These are phyloP conservation scores for Stachybotrys elegans DNA, from an alignment of 2,329 filamentous ascomycete species.

Conservation along the genomic window DNA sequence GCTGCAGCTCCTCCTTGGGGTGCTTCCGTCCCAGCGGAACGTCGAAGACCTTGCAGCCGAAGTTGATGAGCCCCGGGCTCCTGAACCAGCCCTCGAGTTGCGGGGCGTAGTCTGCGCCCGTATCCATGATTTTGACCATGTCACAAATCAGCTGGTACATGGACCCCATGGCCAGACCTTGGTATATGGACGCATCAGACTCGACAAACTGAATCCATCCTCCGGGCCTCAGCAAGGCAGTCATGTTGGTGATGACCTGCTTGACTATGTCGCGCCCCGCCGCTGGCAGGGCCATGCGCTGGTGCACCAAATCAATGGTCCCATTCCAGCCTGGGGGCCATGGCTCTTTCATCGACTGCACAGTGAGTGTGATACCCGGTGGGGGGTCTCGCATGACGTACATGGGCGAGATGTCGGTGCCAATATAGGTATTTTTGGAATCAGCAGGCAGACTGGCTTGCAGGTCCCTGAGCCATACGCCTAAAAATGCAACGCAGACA, in stretches of 20 bases:
- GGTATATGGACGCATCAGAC: neutral
- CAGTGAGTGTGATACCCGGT: neutral
- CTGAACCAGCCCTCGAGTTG: no score
- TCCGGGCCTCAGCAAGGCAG: neutral
- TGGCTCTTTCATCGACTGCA: conserved; percentile 1
- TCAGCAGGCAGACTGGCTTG: neutral
- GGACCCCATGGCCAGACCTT: neutral
- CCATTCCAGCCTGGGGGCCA: neutral
- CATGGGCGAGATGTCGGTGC: neutral
- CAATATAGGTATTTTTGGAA: neutral
- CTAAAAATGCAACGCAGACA: neutral
- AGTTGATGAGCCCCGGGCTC: no score
- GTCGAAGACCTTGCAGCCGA: no score
- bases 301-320: neutral
- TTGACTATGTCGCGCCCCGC: neutral
- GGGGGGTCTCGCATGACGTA: neutral
- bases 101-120: no score
- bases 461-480: neutral
- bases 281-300: neutral
- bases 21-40: no score
- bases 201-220: neutral
- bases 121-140: no score
- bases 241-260: neutral
- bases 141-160: neutral
- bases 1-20: no score